A percentile compares a stretch with the other conserved stretches of the same genome.
Conservation (phyloP, 2,329 filamentous ascomycete species). For the Zasmidium angulare region DNA sequence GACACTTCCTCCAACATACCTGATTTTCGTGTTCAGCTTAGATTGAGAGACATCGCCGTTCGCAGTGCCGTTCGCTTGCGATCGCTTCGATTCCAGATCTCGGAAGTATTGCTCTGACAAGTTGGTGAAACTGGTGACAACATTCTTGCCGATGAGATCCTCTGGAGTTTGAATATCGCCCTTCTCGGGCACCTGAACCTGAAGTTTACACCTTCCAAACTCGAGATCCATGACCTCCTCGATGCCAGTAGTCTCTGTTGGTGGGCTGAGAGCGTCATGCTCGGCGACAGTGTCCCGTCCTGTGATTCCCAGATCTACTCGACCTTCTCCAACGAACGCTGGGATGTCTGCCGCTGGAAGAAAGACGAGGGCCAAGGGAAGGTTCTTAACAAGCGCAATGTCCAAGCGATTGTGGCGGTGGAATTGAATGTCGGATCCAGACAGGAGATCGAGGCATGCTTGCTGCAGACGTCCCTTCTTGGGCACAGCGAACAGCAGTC, state of each 20-base stretch:
- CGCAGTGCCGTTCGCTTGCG: slow-evolving; percentile 40
- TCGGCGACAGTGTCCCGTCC: slow-evolving; percentile 90
- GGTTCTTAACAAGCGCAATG: slow-evolving; percentile 96
- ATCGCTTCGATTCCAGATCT: slow-evolving; percentile 61
- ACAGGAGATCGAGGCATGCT: slow-evolving; percentile 82
- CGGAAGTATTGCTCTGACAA: slow-evolving; percentile 82
- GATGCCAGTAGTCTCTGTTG: slow-evolving; percentile 59
- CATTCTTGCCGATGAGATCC: slow-evolving; percentile 85
- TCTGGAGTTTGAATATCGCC: slow-evolving; percentile 67
- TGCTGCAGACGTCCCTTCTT: slow-evolving; percentile 97
- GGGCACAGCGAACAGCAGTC: slow-evolving; percentile 93
- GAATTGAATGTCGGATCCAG: slow-evolving; percentile 95
- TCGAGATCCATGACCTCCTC: slow-evolving; percentile 87
- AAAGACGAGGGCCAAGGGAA: slow-evolving; percentile 92
- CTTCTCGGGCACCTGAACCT: slow-evolving; percentile 94
- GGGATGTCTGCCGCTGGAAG: slow-evolving; percentile 96
- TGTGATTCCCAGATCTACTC: slow-evolving; percentile 91
- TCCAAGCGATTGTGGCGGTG: slow-evolving; percentile 91
- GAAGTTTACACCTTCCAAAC: slow-evolving; percentile 87
- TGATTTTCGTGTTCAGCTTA: slow-evolving; percentile 82
- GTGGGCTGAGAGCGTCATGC: slow-evolving; percentile 57
- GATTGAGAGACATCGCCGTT: slow-evolving; percentile 42
- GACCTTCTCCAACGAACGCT: slow-evolving; percentile 92
- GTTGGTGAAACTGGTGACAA: slow-evolving; percentile 92
- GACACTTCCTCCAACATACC: slow-evolving; percentile 93